Evolutionary conservation across 1,284 basidiomycete genomes (phyloP).

Genomic region (Puccinia triticina): DNA sequence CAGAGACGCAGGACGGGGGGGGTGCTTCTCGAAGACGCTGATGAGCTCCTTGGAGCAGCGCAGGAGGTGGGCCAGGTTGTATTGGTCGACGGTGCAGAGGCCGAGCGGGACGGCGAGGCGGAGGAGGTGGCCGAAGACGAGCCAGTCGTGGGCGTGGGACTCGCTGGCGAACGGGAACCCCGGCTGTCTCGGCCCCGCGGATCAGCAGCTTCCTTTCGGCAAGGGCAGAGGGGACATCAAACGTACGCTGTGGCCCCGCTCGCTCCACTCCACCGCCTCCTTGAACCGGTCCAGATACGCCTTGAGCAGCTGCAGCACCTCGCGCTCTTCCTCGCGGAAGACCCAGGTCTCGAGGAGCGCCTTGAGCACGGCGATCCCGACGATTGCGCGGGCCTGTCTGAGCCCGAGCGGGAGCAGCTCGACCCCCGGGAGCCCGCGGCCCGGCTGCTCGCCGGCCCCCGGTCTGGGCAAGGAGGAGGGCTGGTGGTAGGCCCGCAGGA

Average conservation of each 20-base stretch:
- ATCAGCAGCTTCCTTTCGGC: no score
- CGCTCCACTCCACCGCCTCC: no score
- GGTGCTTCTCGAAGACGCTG: conserved; percentile 42
- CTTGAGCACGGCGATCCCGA: conserved; percentile 42
- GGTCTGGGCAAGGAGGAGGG: no score
- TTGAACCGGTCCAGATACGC: conserved; percentile 15
- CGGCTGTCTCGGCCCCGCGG: no score
- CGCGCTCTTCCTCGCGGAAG: conserved; percentile 46
- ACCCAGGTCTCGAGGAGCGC: conserved; percentile 43
- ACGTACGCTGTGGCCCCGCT: no score
- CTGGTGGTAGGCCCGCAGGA: conserved; percentile 47
- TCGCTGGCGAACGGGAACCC: conserved; percentile 1
- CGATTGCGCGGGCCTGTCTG: conserved; percentile 39
- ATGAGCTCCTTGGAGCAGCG: conserved; percentile 49
- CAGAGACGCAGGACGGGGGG: conserved; percentile 27
- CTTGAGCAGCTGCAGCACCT: conserved; percentile 50
- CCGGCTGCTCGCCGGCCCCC: no score
- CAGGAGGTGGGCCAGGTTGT: conserved; percentile 44
- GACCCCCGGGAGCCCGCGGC: no score
- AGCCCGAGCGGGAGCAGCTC: neutral
- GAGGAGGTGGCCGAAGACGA: conserved; percentile 40
- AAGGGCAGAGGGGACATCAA: no score
- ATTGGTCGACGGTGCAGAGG: conserved; percentile 49
- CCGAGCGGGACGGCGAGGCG: conserved; percentile 42
- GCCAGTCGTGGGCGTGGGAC: conserved; percentile 38